These are phyloP conservation scores for Curvularia sp. DNA, from an alignment of 2,329 filamentous ascomycete genomes.

Conservation along the genomic window DNA sequence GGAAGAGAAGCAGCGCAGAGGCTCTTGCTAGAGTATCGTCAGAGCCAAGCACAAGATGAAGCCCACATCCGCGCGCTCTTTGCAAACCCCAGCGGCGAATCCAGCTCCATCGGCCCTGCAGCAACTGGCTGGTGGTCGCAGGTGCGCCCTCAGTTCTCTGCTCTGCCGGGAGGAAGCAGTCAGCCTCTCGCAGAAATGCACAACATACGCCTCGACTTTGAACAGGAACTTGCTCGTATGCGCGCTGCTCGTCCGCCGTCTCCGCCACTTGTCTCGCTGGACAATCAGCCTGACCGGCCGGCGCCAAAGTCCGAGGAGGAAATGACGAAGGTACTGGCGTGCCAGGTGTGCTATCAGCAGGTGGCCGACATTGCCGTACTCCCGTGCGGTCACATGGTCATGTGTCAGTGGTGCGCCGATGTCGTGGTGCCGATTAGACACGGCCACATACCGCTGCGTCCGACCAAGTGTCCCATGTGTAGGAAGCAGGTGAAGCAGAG, in stretches of 20 bases:
- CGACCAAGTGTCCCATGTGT: conserved; percentile 56
- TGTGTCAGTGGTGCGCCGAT: conserved; percentile 64
- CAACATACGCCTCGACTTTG: conserved; percentile 1
- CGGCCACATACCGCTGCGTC: conserved; percentile 51
- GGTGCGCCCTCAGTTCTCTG: not conserved
- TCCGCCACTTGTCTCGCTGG: conserved; percentile 48
- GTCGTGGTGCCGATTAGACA: conserved; percentile 57
- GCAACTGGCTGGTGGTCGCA: not conserved
- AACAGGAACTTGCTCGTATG: conserved; percentile 9
- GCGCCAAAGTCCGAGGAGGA: conserved; percentile 58
- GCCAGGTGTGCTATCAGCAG: conserved; percentile 62
- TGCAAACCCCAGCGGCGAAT: not conserved
- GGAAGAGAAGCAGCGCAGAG: conserved; percentile 6
- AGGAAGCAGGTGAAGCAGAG: conserved; percentile 57
- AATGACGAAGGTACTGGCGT: conserved; percentile 60
- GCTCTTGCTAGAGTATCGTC: not conserved
- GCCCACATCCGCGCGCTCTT: conserved; percentile 6
- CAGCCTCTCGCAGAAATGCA: conserved; percentile 1
- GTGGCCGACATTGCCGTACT: conserved; percentile 60
- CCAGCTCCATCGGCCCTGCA: not conserved
- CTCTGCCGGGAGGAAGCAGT: not conserved
- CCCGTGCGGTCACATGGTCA: conserved; percentile 63
- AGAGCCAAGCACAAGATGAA: not conserved
- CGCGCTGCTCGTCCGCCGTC: conserved; percentile 22
- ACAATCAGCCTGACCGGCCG: conserved; percentile 57